Base-by-base conservation (phyloP, 2,329 filamentous ascomycete genomes). In the Bipolaris cookei region DNA sequence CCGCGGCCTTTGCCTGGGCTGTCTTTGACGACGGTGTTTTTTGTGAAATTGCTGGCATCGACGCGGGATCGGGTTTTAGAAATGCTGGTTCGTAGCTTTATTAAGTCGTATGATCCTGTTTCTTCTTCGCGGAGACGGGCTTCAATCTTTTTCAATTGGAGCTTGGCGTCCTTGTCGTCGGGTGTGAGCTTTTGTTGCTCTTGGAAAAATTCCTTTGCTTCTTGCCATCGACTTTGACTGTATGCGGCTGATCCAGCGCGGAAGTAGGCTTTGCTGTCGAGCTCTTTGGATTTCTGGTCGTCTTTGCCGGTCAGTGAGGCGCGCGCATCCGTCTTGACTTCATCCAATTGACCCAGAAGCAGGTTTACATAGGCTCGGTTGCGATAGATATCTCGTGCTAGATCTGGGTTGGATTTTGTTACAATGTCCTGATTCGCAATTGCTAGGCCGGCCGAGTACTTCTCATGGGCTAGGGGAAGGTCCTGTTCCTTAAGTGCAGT, bases 41-140 rank as follows among this genome's bases (percentile, higher is more conserved):
- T 71, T 6, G 73, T 72, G 58, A 77, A 86, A 1, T 78, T 83
- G 0, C 80, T 81, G 53, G 76, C 80, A 59, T 85, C 82, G 1
- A 85, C 63, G 4, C 77, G 53, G 0, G 81, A 79, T 3, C 79
- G 77, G 28, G 81, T 72, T 39, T 68, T 61, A 77, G 75, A 76
- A 78, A 78, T 1, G 39, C 48, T 49, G 42, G 54, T 6, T 14
- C 60, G 62, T 78, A 84, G 3, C 64, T 69, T 69, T 10, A 61
- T 59, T 0, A 64, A 57, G 35, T 71, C 39, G 50, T 82, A 83
- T 0, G 56, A 56, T 0, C 82, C 82, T 0, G 54, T 72, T 13
- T 74, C 47, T 43, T 79, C 65, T 60, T 85, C 81, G 32, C 62
- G 38, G 3, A 68, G 23, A 34, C 72, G 61, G 37, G 63, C 44